Evolutionary conservation across 2,329 filamentous ascomycete species (phyloP).

Genomic region (Diaporthe velutina): DNA sequence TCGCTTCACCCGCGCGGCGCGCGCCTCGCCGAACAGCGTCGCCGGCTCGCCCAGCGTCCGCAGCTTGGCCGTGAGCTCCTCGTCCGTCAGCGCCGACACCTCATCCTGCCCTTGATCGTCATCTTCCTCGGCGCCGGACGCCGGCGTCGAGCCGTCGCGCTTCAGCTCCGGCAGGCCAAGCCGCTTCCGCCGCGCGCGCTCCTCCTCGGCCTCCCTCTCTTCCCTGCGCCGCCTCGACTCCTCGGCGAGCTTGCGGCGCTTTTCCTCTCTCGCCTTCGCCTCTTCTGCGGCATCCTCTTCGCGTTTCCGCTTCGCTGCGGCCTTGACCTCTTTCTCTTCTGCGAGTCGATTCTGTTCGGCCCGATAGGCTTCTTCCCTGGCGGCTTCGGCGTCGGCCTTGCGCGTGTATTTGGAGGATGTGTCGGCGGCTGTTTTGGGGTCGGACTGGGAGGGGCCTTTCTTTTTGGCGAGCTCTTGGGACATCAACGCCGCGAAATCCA

Average conservation of each 20-base stretch:
- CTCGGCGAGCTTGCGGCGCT: conserved; percentile 83
- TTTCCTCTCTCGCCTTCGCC: conserved; percentile 80
- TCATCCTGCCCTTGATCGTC: conserved; percentile 53
- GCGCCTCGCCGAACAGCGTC: conserved; percentile 84
- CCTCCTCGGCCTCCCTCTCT: conserved; percentile 80
- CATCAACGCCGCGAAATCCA: conserved; percentile 98
- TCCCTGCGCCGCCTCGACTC: conserved; percentile 79
- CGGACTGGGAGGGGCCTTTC: conserved; percentile 61
- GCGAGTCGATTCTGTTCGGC: conserved; percentile 84
- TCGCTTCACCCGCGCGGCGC: conserved; percentile 76
- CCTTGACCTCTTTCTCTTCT: conserved; percentile 76
- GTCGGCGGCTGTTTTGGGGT: conserved; percentile 39
- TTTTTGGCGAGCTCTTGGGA: conserved; percentile 90
- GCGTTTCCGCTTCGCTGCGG: conserved; percentile 84
- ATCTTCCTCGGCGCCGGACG: conserved; percentile 47
- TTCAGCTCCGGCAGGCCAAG: conserved; percentile 84
- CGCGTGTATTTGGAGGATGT: conserved; percentile 82
- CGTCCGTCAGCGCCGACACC: conserved; percentile 76
- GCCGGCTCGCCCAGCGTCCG: conserved; percentile 80
- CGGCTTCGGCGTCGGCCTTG: conserved; percentile 87
- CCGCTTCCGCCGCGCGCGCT: conserved; percentile 78
- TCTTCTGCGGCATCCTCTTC: conserved; percentile 87
- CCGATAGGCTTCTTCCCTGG: conserved; percentile 82
- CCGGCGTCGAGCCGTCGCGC: conserved; percentile 41
- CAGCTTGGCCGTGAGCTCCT: conserved; percentile 76